A percentile compares a stretch with the other conserved stretches of the same genome.
These are phyloP conservation scores for Zygosaccharomyces pseudobailii DNA, from an alignment of 1,139 yeast species.

Conservation along the genomic window DNA sequence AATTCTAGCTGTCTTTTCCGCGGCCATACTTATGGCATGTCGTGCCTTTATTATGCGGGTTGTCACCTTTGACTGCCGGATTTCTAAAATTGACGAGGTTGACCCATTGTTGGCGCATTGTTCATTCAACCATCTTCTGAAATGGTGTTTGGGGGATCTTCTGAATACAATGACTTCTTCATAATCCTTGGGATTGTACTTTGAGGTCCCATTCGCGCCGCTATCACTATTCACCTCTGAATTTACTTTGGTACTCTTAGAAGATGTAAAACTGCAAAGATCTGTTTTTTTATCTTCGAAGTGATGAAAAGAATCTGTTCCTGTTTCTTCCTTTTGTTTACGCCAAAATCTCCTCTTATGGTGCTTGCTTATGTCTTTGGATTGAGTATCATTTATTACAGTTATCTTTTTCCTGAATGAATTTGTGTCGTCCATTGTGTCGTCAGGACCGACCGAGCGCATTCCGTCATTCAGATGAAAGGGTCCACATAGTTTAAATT, in stretches of 20 bases:
- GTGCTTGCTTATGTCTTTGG: neutral
- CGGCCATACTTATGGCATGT: conserved; percentile 5
- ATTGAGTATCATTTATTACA: neutral
- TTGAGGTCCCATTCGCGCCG: neutral
- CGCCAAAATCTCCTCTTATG: conserved; percentile 8
- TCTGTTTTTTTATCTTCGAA: neutral
- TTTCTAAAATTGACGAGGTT: conserved; percentile 6
- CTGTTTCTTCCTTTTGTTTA: neutral
- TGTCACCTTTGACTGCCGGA: conserved; percentile 8
- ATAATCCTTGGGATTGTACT: conserved; percentile 3
- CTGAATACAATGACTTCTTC: neutral
- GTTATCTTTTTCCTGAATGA: neutral
- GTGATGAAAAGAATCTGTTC: neutral
- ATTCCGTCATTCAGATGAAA: neutral
- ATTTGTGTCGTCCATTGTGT: neutral
- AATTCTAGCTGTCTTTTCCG: conserved; percentile 7
- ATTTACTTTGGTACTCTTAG: conserved; percentile 5
- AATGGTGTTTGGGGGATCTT: conserved; percentile 3
- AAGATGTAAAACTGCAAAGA: conserved; percentile 1
- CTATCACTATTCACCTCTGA: conserved; percentile 4
- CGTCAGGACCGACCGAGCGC: neutral
- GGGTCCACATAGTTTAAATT: neutral
- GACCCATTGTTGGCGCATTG: conserved; percentile 2
- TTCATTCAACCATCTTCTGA: conserved; percentile 8
- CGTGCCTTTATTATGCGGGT: conserved; percentile 8